Evolutionary conservation across 2,329 filamentous ascomycete species (phyloP).

Genomic region (Dactylellina parvicollis): DNA sequence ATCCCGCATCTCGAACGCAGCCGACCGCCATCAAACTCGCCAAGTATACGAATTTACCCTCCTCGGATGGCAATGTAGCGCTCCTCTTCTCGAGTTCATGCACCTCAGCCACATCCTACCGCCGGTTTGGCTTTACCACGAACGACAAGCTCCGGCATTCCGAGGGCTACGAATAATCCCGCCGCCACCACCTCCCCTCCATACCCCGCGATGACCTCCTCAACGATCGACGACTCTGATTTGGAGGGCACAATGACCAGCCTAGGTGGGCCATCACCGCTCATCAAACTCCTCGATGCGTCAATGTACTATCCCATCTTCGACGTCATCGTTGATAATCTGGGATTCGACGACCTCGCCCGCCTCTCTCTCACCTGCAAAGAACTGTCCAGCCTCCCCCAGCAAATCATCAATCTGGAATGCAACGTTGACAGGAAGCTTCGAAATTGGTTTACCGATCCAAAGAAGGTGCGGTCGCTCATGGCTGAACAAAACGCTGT

Average conservation of each 20-base stretch:
- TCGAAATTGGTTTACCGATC: conserved; percentile 10
- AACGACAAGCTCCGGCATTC: conserved; percentile 5
- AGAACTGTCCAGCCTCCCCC: conserved; percentile 21
- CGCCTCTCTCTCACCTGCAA: conserved; percentile 38
- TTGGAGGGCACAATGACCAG: neutral
- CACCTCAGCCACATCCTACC: neutral
- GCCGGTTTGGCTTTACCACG: neutral
- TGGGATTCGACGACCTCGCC: conserved; percentile 36
- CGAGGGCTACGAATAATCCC: neutral
- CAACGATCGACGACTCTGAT: neutral
- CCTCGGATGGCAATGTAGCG: conserved; percentile 8
- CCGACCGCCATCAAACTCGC: neutral
- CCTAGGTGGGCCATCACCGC: neutral
- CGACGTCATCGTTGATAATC: conserved; percentile 8
- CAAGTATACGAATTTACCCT: neutral
- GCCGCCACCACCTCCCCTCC: neutral
- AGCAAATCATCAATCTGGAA: conserved; percentile 27
- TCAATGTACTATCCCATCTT: conserved; percentile 43
- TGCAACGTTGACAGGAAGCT: conserved; percentile 45
- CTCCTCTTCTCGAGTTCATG: neutral
- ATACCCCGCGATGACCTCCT: conserved; percentile 10
- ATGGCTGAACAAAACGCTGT: conserved; percentile 46
- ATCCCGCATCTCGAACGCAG: neutral
- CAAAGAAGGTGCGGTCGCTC: conserved; percentile 19
- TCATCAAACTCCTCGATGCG: conserved; percentile 29